phyloP scores from a whole-genome alignment of 352 stramenopile species.

The Pythium rhizo-oryzae region DNA sequence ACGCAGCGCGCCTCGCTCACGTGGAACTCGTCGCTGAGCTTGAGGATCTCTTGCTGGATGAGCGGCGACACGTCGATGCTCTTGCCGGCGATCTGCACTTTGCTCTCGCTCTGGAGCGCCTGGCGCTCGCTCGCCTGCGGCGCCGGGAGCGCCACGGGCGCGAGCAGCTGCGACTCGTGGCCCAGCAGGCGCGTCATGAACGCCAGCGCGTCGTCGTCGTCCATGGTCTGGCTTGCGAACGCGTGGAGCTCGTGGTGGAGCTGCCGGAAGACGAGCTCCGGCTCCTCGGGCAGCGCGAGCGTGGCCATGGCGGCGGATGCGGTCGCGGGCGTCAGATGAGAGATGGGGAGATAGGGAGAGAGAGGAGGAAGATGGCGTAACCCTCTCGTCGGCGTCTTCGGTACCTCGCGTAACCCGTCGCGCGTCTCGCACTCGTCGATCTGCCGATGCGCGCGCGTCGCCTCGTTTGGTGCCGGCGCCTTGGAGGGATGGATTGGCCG shows the following conservation, averaged over 20 bases:
- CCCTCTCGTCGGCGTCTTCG: neutral
- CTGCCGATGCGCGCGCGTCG: conserved; percentile 2
- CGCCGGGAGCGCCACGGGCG: conserved; percentile 42
- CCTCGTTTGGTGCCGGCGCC: conserved; percentile 13
- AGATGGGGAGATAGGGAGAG: neutral
- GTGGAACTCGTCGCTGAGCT: conserved; percentile 80
- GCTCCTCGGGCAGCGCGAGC: conserved; percentile 49
- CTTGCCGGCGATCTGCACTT: conserved; percentile 60
- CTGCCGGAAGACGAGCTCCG: conserved; percentile 67
- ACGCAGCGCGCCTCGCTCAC: conserved; percentile 67
- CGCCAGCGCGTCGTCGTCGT: conserved; percentile 57
- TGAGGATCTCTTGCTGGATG: conserved; percentile 84
- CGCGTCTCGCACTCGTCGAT: neutral
- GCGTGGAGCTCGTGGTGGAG: conserved; percentile 73
- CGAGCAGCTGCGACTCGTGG: conserved; percentile 43
- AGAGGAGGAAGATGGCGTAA: neutral
- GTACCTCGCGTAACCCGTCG: neutral
- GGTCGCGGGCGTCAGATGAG: neutral
- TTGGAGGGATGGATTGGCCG: conserved; percentile 19
- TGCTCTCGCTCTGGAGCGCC: conserved; percentile 61
- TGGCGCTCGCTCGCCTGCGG: conserved; percentile 50
- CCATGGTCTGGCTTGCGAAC: conserved; percentile 67
- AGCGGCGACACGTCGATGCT: conserved; percentile 70
- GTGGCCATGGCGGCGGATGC: conserved; percentile 8
- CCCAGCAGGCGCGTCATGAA: conserved; percentile 61